Evolutionary conservation across 345 rosid species (phyloP), one percentile per base, ranked within the genome.

Genomic region (Diplotaxis tenuifolia): DNA sequence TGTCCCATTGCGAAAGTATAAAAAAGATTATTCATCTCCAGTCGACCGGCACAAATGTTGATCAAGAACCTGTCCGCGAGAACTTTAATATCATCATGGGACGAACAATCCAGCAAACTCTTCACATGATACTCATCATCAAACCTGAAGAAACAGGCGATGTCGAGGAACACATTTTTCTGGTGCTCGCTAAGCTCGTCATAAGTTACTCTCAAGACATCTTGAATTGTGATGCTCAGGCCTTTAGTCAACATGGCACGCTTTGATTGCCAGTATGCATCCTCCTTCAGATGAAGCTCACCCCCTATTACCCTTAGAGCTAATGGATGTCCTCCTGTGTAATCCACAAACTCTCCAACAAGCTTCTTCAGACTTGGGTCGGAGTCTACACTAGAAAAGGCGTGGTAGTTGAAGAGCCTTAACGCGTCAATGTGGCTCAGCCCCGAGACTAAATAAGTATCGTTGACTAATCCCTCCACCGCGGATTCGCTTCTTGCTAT

Each of bases 101-200:
- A 42, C 52, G 65, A 55, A 16, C 54, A 65, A 9, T 69, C 80
- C 2, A 80, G 11, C 12, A 77, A 55, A 25, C 28, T 23, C 21
- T 4, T 53, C 16, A 74, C 70, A 7, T 4, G 0, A 14, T 71
- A 20, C 52, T 16, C 53, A 4, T 54, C 32, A 4, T 12, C 31
- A 1, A 71, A 67, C 23, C 63, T 76, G 64, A 71, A 71, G 15
- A 81, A 79, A 38, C 76, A 79, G 6, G 83, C 85, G 12, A 84
- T 61, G 23, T 82, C 83, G 12, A 80, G 72, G 77, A 84, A 84
- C 6, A 80, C 19, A 2, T 21, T 15, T 64, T 78, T 61, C 3
- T 32, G 49, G 18, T 42, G 5, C 6, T 50, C 9, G 11, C 53
- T 25, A 6, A 84, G 64, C 8, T 67, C 78, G 32, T 78, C 73